These are phyloP conservation scores for Urtica urens DNA, from an alignment of 306 rosid species.

Conservation along the genomic window DNA sequence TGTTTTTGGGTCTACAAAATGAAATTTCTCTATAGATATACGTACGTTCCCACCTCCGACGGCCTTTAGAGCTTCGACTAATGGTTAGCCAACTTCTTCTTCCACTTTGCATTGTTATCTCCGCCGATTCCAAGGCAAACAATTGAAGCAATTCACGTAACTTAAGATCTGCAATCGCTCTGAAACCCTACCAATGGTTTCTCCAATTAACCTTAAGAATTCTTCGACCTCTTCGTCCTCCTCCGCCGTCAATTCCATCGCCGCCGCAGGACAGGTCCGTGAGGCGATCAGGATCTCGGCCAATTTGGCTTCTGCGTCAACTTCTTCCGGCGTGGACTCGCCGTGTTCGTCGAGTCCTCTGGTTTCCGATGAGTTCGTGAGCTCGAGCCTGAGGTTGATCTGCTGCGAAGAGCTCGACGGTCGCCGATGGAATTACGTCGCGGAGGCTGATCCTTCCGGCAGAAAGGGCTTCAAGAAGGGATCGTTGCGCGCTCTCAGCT, in stretches of 20 bases:
- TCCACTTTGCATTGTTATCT: not conserved
- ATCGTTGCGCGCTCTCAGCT: conserved; percentile 55
- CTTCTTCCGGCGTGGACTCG: conserved; percentile 12
- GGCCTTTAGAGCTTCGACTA: too few species aligned
- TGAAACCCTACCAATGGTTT: conserved; percentile 23
- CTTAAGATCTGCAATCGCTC: not conserved
- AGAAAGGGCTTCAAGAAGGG: conserved; percentile 34
- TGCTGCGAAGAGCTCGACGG: conserved; percentile 91
- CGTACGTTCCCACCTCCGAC: too few species aligned
- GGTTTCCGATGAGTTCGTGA: conserved; percentile 24
- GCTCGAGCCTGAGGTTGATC: conserved; percentile 41
- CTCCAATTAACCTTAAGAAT: conserved; percentile 51
- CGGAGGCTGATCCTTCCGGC: conserved; percentile 35
- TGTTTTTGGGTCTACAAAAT: too few species aligned
- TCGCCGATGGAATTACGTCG: conserved; percentile 75
- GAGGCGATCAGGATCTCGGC: conserved; percentile 87
- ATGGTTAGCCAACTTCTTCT: not conserved
- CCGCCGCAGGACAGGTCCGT: conserved; percentile 45
- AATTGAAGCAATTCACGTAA: not conserved
- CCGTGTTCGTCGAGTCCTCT: conserved; percentile 5
- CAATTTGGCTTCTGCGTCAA: conserved; percentile 42
- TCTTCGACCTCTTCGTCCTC: conserved; percentile 26
- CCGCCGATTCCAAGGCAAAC: conserved; percentile 5
- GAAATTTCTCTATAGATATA: too few species aligned
- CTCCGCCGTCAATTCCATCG: conserved; percentile 16